phyloP scores from a whole-genome alignment of 768 basidiomycete genomes.

The Psilocybe azurescens region DNA sequence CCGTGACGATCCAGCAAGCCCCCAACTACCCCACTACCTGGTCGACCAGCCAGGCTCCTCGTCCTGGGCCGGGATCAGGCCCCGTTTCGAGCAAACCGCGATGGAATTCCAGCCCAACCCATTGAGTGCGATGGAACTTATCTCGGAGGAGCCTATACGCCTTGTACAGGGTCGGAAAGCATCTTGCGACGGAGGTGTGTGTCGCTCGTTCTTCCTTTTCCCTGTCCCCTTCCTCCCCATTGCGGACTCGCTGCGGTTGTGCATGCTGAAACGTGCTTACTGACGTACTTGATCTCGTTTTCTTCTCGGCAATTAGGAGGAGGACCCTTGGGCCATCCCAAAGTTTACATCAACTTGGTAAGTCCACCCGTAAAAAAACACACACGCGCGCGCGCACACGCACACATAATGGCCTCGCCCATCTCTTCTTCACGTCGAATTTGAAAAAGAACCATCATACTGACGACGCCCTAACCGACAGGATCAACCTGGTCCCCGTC shows the following conservation, averaged over 20 bases:
- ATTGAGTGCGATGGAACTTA: constrained; percentile 88
- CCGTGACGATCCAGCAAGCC: constrained; percentile 62
- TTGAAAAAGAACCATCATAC: constrained; percentile 1
- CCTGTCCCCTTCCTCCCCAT: background rate
- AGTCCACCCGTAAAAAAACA: constrained; percentile 30
- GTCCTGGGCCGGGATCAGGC: constrained; percentile 64
- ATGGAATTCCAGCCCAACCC: constrained; percentile 91
- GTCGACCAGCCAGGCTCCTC: constrained; percentile 82
- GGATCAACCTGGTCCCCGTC: constrained; percentile 87
- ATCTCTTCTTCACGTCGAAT: background rate
- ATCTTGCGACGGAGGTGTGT: constrained; percentile 92
- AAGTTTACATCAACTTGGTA: constrained; percentile 95
- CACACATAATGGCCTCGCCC: too few relatives aligned
- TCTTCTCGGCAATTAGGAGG: constrained; percentile 60
- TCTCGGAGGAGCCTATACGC: constrained; percentile 85
- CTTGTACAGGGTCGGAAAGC: constrained; percentile 85
- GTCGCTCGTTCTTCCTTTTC: constrained; percentile 15
- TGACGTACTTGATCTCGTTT: constrained; percentile 15
- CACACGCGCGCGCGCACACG: background rate
- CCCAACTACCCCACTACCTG: constrained; percentile 86
- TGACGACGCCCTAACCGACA: constrained; percentile 34
- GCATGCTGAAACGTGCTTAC: background rate
- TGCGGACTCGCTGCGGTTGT: background rate
- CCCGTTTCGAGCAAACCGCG: constrained; percentile 92
- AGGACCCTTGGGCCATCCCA: constrained; percentile 95